A percentile compares a stretch with the other conserved stretches of the same genome.
Conservation (phyloP, 73 alveolate species). For the Paramecium primaurelia region DNA sequence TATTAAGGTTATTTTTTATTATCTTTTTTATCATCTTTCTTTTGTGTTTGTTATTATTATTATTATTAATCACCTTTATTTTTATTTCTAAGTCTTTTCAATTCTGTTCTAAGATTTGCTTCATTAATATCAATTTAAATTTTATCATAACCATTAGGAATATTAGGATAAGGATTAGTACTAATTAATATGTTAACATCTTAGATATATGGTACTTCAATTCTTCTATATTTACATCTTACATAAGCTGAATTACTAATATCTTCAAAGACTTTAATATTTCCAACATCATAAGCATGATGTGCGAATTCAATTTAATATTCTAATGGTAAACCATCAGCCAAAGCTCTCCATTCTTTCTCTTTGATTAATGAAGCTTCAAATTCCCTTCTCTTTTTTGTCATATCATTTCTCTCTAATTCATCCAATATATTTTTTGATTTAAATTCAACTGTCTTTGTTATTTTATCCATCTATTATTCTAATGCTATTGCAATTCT, state of each 20-base stretch:
- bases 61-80: constrained; percentile 30
- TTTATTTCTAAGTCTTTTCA: constrained; percentile 69
- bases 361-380: constrained; percentile 89
- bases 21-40: constrained; percentile 75
- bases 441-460: constrained; percentile 73
- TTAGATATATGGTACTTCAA: constrained; percentile 93
- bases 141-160: constrained; percentile 95
- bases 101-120: constrained; percentile 86
- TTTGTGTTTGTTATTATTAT: constrained; percentile 58
- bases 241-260: constrained; percentile 69
- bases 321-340: constrained; percentile 91
- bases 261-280: constrained; percentile 41
- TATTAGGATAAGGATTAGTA: constrained; percentile 88
- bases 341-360: constrained; percentile 87
- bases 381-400: constrained; percentile 83
- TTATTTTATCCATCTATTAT: constrained; percentile 84
- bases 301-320: constrained; percentile 89
- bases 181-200: constrained; percentile 91
- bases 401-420: constrained; percentile 83
- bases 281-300: constrained; percentile 81
- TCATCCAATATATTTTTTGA: constrained; percentile 74
- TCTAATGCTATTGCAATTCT: constrained; percentile 86
- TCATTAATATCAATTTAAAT: constrained; percentile 91
- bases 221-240: constrained; percentile 89
- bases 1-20: constrained; percentile 77